A percentile compares a stretch with the other conserved stretches of the same genome.
These are phyloP conservation scores for Coniochaeta sp. DNA, from an alignment of 2,329 filamentous ascomycete genomes.

Conservation along the genomic window DNA sequence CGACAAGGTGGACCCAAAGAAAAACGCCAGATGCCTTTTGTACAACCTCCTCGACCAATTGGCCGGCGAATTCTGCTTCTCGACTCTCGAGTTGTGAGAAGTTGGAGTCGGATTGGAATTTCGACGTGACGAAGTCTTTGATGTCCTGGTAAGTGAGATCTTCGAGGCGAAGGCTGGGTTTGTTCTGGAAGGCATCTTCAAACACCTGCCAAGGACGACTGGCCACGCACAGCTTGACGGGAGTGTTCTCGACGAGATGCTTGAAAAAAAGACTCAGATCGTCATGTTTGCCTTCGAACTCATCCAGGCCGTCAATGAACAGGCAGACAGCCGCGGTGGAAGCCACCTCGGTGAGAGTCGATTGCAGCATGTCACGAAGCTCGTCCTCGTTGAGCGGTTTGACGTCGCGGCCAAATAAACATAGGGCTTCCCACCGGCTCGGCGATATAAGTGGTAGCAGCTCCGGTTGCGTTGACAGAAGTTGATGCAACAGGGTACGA, in stretches of 20 bases:
- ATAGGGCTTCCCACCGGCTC: too few relatives aligned
- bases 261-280: background rate
- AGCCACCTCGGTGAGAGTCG: too few relatives aligned
- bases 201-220: slow-evolving; percentile 7
- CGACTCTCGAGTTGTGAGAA: background rate
- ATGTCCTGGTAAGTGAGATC: slow-evolving; percentile 4
- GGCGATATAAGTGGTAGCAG: background rate
- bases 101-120: background rate
- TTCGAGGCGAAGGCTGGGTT: slow-evolving; percentile 2
- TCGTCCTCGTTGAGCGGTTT: too few relatives aligned
- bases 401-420: too few relatives aligned
- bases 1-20: slow-evolving; percentile 5
- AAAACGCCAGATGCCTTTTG: slow-evolving; percentile 4
- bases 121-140: slow-evolving; percentile 2
- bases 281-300: too few relatives aligned
- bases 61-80: background rate
- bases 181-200: background rate
- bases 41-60: background rate
- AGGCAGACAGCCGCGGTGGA: too few relatives aligned
- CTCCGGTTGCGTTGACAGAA: background rate
- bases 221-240: slow-evolving; percentile 5
- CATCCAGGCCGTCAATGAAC: too few relatives aligned
- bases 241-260: background rate
- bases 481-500: background rate
- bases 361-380: too few relatives aligned